A percentile compares a stretch with the other conserved stretches of the same genome.
Conservation (phyloP, 2,329 filamentous ascomycete species). For the Pseudocercospora musae region DNA sequence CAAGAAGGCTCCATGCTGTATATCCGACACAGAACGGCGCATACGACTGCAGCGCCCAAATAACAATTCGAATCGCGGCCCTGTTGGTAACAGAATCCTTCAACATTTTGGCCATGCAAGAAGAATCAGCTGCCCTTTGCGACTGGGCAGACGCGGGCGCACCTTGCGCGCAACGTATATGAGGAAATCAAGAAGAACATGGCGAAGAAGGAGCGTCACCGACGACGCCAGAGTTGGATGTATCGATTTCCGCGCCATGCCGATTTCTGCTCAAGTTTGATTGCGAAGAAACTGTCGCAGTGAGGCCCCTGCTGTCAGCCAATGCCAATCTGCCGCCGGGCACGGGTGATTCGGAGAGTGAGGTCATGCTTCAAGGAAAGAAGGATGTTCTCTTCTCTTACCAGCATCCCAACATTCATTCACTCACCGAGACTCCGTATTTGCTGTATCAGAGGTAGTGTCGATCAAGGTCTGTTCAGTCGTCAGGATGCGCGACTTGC, state of each 20-base stretch:
- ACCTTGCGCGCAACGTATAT: background rate
- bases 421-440: background rate
- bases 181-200: background rate
- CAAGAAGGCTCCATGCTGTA: conserved; percentile 19
- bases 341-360: background rate
- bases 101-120: conserved; percentile 22
- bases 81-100: conserved; percentile 21
- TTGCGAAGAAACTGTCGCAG: background rate
- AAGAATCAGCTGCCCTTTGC: background rate
- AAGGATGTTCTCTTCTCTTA: background rate
- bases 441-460: background rate
- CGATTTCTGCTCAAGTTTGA: conserved; percentile 5
- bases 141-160: background rate
- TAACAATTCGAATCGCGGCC: conserved; percentile 23
- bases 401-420: background rate
- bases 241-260: conserved; percentile 1
- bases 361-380: background rate
- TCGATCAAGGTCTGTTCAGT: background rate
- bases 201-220: background rate
- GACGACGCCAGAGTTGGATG: background rate
- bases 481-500: too few relatives aligned
- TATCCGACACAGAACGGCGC: conserved; percentile 24
- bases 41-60: conserved; percentile 21
- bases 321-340: conserved; percentile 2
- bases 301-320: background rate